Base-by-base conservation (phyloP, 495 filamentous ascomycete genomes). In the Penicillium coffeae region DNA sequence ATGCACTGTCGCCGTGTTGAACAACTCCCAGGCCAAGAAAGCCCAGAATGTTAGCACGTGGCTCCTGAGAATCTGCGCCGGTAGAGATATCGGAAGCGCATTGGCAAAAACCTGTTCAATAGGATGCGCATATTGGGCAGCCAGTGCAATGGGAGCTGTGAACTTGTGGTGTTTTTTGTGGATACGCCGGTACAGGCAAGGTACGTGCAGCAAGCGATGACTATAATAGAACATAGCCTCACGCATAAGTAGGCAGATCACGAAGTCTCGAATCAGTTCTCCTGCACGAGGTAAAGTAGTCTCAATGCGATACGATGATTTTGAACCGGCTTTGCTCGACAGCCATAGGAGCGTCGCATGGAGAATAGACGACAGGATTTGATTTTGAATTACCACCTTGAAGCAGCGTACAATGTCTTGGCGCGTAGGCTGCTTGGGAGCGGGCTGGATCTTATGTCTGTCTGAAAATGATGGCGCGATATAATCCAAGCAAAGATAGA, bases 121-220 rank as follows among this genome's bases (percentile, higher is more conserved):
- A 0, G 80, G 80, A 50, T 82, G 79, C 0, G 79, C 75, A 42
- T 78, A 84, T 46, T 83, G 76, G 1, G 78, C 75, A 0, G 80
- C 69, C 7, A 84, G 59, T 0, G 78, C 75, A n/a, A 82, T 73
- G 0, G 79, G 81, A 0, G 80, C 76, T 0, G 75, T 81, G 61
- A 82, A 83, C 14, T 63, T 56, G 60, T 84, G 80, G 50, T 84
- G 81, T 21, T 64, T 56, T 42, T 79, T 81, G 64, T 85, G 81
- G 40, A 85, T 71, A 6, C 45, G 52, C 18, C 53, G 55, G 63
- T 81, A 83, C 9, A 83, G 44, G 4, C 33, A 47, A 0, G 69
- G 76, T 3, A 62, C 57, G 61, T 87, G 75, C 21, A 86, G 64
- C 25, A 77, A 47, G 21, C 78, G 68, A 59, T 87, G 78, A 49